Conservation (phyloP, 225 moss, liverwort and hornwort genomes). For the Straminergon stramineum region DNA sequence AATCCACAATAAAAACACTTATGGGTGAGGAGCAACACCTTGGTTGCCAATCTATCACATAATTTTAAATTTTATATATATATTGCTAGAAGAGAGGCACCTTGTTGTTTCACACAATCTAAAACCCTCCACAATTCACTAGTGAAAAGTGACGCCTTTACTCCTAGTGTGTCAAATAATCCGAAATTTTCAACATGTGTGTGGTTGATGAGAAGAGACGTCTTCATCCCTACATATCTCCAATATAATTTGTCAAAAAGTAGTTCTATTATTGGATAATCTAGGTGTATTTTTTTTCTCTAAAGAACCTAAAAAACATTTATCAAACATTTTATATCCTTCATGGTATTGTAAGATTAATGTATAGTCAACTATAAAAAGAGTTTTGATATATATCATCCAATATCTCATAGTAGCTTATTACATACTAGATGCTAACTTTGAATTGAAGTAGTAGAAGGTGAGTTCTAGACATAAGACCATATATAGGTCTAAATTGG, state of each 20-base stretch:
- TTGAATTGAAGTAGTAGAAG: fast-evolving
- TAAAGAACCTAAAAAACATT: not conserved
- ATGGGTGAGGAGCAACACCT: fast-evolving
- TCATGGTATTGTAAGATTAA: fast-evolving
- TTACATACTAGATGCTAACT: fast-evolving
- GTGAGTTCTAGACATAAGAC: not conserved
- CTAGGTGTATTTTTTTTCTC: not conserved
- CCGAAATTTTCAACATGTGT: not conserved
- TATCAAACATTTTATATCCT: not conserved
- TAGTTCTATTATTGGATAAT: not conserved
- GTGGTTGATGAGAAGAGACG: fast-evolving
- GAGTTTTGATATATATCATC: fast-evolving
- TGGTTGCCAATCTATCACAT: not conserved
- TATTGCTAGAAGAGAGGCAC: not conserved
- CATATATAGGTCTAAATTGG: not conserved
- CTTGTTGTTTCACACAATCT: too few relatives aligned
- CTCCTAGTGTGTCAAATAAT: fast-evolving
- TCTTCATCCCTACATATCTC: fast-evolving
- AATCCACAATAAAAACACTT: not conserved
- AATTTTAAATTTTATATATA: not conserved
- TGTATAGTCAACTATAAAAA: not conserved
- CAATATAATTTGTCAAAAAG: not conserved
- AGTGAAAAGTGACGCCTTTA: not conserved
- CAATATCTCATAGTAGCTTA: not conserved
- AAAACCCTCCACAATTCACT: too few relatives aligned